Evolutionary conservation across 2,329 filamentous ascomycete species (phyloP).

Genomic region (Thelonectria rubi): DNA sequence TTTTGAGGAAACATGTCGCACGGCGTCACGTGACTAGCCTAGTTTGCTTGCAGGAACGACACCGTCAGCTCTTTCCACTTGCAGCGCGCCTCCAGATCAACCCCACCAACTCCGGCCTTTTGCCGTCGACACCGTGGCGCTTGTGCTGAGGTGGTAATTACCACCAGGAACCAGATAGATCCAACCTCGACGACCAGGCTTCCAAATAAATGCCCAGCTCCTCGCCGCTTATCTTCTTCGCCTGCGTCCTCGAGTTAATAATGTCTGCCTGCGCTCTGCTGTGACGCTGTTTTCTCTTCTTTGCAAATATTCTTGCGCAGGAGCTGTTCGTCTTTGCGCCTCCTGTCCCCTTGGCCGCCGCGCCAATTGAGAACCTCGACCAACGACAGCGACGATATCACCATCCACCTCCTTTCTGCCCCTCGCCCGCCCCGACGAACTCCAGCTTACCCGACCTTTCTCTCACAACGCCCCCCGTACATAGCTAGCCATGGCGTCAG

Average conservation of each 20-base stretch:
- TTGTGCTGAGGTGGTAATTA: not conserved
- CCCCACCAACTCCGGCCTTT: conserved; percentile 40
- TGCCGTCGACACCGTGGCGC: conserved; percentile 31
- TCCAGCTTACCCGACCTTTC: conserved; percentile 31
- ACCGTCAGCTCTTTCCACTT: not conserved
- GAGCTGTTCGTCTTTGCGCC: conserved; percentile 26
- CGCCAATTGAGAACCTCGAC: conserved; percentile 39
- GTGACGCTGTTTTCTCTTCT: conserved; percentile 31
- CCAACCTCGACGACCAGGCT: conserved; percentile 30
- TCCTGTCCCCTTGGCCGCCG: conserved; percentile 34
- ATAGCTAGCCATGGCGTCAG: conserved; percentile 82
- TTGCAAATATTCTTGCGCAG: conserved; percentile 24
- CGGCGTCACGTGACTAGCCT: conserved; percentile 26
- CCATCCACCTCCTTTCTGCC: conserved; percentile 40
- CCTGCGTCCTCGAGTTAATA: conserved; percentile 25
- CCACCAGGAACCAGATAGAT: not conserved
- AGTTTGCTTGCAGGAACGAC: conserved; percentile 11
- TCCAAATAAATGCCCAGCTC: conserved; percentile 42
- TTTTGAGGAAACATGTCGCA: conserved; percentile 6
- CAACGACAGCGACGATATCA: conserved; percentile 26
- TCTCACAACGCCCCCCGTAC: conserved; percentile 30
- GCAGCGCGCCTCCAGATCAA: not conserved
- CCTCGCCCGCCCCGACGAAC: conserved; percentile 27
- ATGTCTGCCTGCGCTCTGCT: conserved; percentile 41
- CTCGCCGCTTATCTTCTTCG: conserved; percentile 23